Base-by-base conservation (phyloP, 2,329 filamentous ascomycete species). In the Lithohypha guttulata region DNA sequence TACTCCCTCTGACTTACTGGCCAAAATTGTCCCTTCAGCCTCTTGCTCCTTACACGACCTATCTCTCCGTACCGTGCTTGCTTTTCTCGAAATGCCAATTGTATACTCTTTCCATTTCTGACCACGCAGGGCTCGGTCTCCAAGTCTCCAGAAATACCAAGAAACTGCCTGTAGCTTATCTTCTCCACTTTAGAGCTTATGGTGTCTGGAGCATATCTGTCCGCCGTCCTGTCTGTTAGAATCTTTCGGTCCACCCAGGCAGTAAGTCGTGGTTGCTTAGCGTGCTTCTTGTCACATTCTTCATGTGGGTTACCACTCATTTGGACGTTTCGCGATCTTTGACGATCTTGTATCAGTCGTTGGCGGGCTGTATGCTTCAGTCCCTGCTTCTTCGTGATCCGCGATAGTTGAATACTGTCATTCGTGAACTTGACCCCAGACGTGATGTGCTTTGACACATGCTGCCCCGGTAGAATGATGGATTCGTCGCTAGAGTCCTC, bases 81-180 rank as follows among this genome's bases (percentile, higher is more conserved):
- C 37, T 20, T 40, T 14, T 52, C 50, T 14, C 34, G 19, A 38
- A 44, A 49, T 6, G 37, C 47, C 18, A 52, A 33, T 20, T 45
- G 39, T 17, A 41, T 42, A 18, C 41, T 39, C 4, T 34, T 31
- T 8, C 27, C 39, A 10, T 29, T 29, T 15, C 32, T 27, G 10
- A 31, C 10, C 17, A 39, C 15, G 17, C 35, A 39, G 10, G 35
- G 17, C 20, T 39, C 42, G 23, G 48, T 35, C 22, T 45, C 39
- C 13, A 41, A 36, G 26, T 43, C 18, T 11, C 39, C 28, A 8
- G 42, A 42, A 21, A 42, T 20, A 2, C 45, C 48, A 4, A 50
- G 35, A 29, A 51, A 50, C 19, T 52, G 43, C 20, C 30, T 9
- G 19, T 48, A 46, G 1, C 19, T 43, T 44, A 46, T 47, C 15